Conservation (phyloP, 192 early-diverging fungal genomes). For the Backusella macrospora region DNA sequence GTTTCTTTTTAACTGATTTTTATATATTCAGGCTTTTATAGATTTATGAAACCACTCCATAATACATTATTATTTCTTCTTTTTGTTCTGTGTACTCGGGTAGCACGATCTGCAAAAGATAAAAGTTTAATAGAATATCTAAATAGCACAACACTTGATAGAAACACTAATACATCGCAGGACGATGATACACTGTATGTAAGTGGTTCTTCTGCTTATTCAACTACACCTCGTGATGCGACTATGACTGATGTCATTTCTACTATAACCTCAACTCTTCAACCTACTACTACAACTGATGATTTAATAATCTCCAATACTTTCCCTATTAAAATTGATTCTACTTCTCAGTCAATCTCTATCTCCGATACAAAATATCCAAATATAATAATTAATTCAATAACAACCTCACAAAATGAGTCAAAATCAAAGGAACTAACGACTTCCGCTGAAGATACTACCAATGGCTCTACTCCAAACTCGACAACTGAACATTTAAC, state of each 20-base stretch:
- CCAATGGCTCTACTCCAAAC: background rate
- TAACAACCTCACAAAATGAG: background rate
- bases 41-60: background rate
- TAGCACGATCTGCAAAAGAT: background rate
- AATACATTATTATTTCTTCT: background rate
- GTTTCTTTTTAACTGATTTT: background rate
- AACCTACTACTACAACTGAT: background rate
- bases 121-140: background rate
- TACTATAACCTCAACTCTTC: background rate
- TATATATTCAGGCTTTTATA: background rate
- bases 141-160: background rate
- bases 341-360: background rate
- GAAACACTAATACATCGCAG: background rate
- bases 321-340: background rate
- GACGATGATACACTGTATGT: background rate
- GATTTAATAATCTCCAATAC: background rate
- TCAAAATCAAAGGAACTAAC: background rate
- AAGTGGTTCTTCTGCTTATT: background rate
- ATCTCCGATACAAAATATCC: background rate
- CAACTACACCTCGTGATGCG: background rate
- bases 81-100: background rate
- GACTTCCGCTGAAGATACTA: background rate
- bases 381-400: background rate
- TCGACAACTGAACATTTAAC: background rate
- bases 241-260: background rate